These are phyloP conservation scores for Trichosanthes truncata DNA, from an alignment of 306 rosid species.

Conservation along the genomic window DNA sequence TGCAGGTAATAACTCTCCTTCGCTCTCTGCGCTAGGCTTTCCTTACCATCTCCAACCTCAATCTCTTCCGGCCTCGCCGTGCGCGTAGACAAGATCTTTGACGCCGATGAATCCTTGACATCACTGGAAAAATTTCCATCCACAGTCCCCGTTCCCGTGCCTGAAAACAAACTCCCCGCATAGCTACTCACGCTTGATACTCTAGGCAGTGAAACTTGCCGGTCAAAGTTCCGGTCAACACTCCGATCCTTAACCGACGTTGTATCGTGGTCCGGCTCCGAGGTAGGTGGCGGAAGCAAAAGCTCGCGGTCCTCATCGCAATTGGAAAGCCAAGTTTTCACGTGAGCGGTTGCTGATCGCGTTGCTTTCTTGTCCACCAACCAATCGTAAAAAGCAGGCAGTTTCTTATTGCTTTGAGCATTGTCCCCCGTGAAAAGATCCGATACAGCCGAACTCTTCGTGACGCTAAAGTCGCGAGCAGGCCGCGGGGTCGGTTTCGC, in stretches of 20 bases:
- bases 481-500: slow-evolving; percentile 15
- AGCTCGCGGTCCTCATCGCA: slow-evolving; percentile 41
- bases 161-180: slow-evolving; percentile 85
- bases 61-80: slow-evolving; percentile 15
- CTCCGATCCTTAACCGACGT: slow-evolving; percentile 30
- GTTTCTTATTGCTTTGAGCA: slow-evolving; percentile 23
- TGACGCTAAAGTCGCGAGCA: slow-evolving; percentile 22
- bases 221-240: slow-evolving; percentile 51
- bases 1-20: slow-evolving; percentile 59
- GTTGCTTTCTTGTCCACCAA: slow-evolving; percentile 35
- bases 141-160: slow-evolving; percentile 50
- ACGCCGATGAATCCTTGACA: slow-evolving; percentile 31
- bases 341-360: slow-evolving; percentile 24
- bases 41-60: slow-evolving; percentile 15
- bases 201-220: slow-evolving; percentile 56
- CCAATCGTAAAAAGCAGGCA: slow-evolving; percentile 55
- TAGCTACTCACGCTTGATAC: slow-evolving; percentile 74
- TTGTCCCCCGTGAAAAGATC: slow-evolving; percentile 39
- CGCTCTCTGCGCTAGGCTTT: slow-evolving; percentile 27
- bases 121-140: slow-evolving; percentile 55
- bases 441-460: slow-evolving; percentile 31
- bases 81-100: slow-evolving; percentile 24
- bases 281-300: slow-evolving; percentile 22
- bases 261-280: slow-evolving; percentile 17
- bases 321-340: slow-evolving; percentile 21